These are phyloP conservation scores for Raffaelea arxii DNA, from an alignment of 2,329 filamentous ascomycete species.

Conservation along the genomic window DNA sequence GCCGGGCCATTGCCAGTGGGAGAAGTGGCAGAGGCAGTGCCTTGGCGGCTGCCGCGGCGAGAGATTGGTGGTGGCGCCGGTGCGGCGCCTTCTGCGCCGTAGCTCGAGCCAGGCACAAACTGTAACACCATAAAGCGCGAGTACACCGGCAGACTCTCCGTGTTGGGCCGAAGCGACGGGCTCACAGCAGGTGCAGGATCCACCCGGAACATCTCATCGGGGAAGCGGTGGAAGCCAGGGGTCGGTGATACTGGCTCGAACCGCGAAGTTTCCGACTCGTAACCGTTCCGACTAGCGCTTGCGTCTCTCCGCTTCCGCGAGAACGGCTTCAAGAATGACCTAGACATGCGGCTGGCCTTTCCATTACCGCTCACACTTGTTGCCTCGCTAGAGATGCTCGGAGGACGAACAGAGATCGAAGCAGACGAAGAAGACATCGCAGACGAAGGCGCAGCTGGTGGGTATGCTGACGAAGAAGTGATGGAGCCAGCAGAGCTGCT, in stretches of 20 bases:
- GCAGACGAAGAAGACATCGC: background rate
- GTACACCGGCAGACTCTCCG: conserved; percentile 13
- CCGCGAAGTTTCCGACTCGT: too few species aligned
- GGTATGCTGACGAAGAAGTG: background rate
- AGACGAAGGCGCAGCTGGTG: background rate
- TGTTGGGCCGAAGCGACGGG: background rate
- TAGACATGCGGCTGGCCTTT: background rate
- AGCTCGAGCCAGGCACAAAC: conserved; percentile 10
- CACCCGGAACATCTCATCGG: too few species aligned
- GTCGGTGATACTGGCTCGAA: too few species aligned
- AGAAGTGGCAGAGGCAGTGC: conserved; percentile 10
- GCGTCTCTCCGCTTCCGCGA: conserved; percentile 8
- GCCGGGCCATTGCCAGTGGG: conserved; percentile 5
- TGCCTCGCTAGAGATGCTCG: background rate
- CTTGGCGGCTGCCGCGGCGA: conserved; percentile 10
- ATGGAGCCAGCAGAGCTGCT: background rate
- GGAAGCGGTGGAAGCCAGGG: too few species aligned
- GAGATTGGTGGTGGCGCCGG: conserved; percentile 7
- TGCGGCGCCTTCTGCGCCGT: conserved; percentile 14
- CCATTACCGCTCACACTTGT: background rate
- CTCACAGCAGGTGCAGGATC: too few species aligned
- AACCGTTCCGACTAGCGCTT: too few species aligned
- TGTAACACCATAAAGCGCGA: conserved; percentile 20
- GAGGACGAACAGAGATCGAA: background rate
- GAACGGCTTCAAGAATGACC: conserved; percentile 11